Evolutionary conservation across 257 asterid species (phyloP).

Genomic region (Lavandula angustifolia): DNA sequence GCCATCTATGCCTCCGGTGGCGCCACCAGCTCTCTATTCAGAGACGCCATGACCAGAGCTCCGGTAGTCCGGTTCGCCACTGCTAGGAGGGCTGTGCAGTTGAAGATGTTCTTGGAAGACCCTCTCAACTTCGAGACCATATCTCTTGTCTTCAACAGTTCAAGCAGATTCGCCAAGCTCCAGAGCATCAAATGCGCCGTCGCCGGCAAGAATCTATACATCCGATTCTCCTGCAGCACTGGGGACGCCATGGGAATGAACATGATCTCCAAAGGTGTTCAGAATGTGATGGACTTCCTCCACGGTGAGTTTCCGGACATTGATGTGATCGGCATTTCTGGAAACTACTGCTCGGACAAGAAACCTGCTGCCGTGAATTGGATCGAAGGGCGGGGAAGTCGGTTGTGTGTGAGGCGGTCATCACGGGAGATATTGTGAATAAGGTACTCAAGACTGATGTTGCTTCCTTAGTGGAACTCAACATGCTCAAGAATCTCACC

Average conservation of each 20-base stretch:
- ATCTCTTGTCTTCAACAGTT: slow-evolving; percentile 46
- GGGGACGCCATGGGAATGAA: slow-evolving; percentile 59
- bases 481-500: slow-evolving; percentile 52
- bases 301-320: slow-evolving; percentile 44
- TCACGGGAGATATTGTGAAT: slow-evolving; percentile 37
- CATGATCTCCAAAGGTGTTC: slow-evolving; percentile 50
- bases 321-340: slow-evolving; percentile 53
- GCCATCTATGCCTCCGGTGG: slow-evolving; percentile 50
- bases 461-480: slow-evolving; percentile 46
- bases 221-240: slow-evolving; percentile 46
- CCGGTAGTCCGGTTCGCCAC: slow-evolving; percentile 43
- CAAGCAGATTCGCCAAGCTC: slow-evolving; percentile 46
- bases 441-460: slow-evolving; percentile 47
- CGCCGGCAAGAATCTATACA: slow-evolving; percentile 46
- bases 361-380: slow-evolving; percentile 49
- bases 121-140: slow-evolving; percentile 42
- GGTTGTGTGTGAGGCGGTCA: slow-evolving; percentile 46
- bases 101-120: slow-evolving; percentile 40
- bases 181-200: slow-evolving; percentile 45
- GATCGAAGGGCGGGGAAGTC: slow-evolving; percentile 52
- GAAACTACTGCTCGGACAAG: slow-evolving; percentile 48
- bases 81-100: slow-evolving; percentile 40
- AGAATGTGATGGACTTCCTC: slow-evolving; percentile 46
- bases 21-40: slow-evolving; percentile 30
- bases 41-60: slow-evolving; percentile 48